These are phyloP conservation scores for Sarcodon aspratus DNA, from an alignment of 768 basidiomycete genomes.

Conservation along the genomic window DNA sequence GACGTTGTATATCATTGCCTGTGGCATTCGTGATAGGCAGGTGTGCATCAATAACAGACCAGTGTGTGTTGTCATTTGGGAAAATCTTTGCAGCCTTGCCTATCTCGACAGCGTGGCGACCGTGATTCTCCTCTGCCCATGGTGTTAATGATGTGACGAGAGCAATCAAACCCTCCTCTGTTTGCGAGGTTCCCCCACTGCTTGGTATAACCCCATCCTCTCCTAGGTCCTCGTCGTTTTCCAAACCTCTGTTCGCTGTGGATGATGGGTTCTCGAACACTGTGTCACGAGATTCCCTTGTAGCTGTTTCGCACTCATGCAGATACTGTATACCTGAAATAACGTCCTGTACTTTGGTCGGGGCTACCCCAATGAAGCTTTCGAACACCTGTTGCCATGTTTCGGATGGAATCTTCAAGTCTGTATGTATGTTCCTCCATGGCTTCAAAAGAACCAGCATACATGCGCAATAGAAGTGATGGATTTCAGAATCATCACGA, in stretches of 20 bases:
- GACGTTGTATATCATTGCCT: not conserved
- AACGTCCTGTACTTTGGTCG: constrained; percentile 1
- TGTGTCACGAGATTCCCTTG: not conserved
- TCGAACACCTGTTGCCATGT: constrained; percentile 15
- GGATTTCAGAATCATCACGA: constrained; percentile 11
- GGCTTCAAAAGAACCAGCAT: constrained; percentile 26
- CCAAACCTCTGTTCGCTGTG: too few species aligned
- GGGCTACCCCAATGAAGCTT: constrained; percentile 3
- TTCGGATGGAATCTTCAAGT: constrained; percentile 12
- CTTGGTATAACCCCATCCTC: too few species aligned
- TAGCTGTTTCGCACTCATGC: constrained; percentile 12
- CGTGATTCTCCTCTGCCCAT: constrained; percentile 8
- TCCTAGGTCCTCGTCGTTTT: too few species aligned
- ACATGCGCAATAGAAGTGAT: constrained; percentile 21
- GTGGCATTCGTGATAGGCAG: not conserved
- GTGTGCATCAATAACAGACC: not conserved
- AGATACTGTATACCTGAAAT: constrained; percentile 23
- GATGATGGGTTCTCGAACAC: not conserved
- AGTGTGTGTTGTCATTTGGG: not conserved
- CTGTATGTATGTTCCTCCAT: constrained; percentile 15
- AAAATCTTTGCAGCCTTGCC: constrained; percentile 10
- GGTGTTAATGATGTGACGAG: too few species aligned
- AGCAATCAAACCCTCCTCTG: constrained; percentile 4
- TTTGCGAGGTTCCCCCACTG: too few species aligned
- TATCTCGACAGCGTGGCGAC: constrained; percentile 3